phyloP scores from a whole-genome alignment of 2,329 filamentous ascomycete genomes.

The Hypoxylon sp. region DNA sequence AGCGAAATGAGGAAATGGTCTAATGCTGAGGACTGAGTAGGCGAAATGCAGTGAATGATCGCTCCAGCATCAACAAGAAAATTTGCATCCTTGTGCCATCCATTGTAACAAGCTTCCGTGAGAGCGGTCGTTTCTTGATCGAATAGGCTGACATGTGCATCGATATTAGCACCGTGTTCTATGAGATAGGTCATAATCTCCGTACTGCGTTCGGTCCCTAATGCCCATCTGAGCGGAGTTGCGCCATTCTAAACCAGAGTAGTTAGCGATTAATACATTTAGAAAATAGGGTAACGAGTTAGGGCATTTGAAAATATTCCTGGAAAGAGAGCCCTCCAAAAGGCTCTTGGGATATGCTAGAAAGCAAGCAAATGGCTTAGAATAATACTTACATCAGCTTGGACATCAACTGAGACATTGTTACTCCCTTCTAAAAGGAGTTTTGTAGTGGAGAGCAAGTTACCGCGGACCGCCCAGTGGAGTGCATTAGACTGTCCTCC shows the following conservation, averaged over 20 bases:
- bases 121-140: neutral
- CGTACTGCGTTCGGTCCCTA: slow-evolving; percentile 5
- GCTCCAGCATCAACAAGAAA: slow-evolving; percentile 18
- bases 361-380: neutral
- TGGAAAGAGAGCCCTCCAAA: neutral
- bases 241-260: neutral
- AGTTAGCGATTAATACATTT: neutral
- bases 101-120: neutral
- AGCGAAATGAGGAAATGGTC: neutral
- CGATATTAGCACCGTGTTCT: slow-evolving; percentile 11
- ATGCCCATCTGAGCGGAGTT: slow-evolving; percentile 25
- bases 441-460: slow-evolving; percentile 1
- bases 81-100: slow-evolving; percentile 14
- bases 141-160: neutral
- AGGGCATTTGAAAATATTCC: neutral
- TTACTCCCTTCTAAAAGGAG: slow-evolving; percentile 1
- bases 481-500: slow-evolving; percentile 1
- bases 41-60: neutral
- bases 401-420: neutral
- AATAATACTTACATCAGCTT: neutral
- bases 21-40: neutral
- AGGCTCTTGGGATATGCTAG: neutral
- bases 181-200: slow-evolving; percentile 10
- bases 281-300: neutral
- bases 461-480: slow-evolving; percentile 17